Evolutionary conservation across 495 filamentous ascomycete genomes (phyloP).

Genomic region (Cetradonia linearis): DNA sequence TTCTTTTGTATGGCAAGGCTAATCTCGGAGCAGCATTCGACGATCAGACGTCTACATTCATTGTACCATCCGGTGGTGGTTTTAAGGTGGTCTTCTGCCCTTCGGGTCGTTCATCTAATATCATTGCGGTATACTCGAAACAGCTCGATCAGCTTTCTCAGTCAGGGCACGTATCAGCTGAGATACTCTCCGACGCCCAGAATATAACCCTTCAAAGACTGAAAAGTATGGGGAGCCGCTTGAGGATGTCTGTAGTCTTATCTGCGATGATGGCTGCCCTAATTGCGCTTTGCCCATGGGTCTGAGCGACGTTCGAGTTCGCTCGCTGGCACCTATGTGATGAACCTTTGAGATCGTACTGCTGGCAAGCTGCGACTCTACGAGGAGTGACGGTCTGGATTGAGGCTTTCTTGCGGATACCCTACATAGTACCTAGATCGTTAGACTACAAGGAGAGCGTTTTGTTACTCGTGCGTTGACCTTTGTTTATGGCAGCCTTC

Average conservation of each 20-base stretch:
- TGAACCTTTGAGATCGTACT: neutral
- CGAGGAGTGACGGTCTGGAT: neutral
- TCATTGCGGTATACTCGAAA: slow-evolving; percentile 41
- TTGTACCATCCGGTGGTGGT: slow-evolving; percentile 58
- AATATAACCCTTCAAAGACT: slow-evolving; percentile 15
- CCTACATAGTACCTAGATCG: slow-evolving; percentile 2
- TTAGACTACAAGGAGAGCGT: neutral
- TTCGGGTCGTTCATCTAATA: slow-evolving; percentile 56
- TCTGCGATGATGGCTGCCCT: neutral
- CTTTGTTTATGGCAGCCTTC: neutral
- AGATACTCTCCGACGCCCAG: slow-evolving; percentile 15
- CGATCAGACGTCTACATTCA: slow-evolving; percentile 64
- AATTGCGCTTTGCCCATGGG: slow-evolving; percentile 4
- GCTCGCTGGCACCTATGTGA: neutral
- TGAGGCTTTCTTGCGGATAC: neutral
- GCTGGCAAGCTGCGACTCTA: neutral
- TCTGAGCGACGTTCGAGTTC: neutral
- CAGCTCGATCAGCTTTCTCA: slow-evolving; percentile 30
- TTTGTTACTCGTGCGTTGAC: neutral
- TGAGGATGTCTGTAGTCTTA: neutral
- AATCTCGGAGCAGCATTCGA: slow-evolving; percentile 46
- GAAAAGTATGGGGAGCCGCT: slow-evolving; percentile 2
- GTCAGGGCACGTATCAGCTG: slow-evolving; percentile 16
- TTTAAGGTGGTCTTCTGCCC: slow-evolving; percentile 75
- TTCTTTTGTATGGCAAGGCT: neutral